Evolutionary conservation across 495 filamentous ascomycete genomes (phyloP), one percentile per base, ranked within the genome.

Genomic region (Xylaria grammica): DNA sequence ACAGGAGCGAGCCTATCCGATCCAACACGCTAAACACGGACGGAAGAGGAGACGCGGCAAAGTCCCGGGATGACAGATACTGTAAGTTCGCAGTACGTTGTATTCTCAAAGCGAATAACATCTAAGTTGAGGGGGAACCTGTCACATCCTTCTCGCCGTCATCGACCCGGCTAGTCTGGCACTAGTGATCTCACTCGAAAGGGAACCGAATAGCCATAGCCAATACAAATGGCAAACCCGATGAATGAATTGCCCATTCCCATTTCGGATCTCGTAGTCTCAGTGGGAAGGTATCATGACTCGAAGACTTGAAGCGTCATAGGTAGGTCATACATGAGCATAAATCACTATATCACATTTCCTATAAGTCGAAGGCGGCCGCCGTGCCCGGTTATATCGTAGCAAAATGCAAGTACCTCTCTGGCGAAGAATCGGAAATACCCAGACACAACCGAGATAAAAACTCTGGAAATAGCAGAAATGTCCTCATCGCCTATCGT

Each of bases 251-350:
- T 30, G 8, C 7, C 38, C 22, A 20, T 30, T 20, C 15, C 45
- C 13, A 36, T 58, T 30, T 13, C 38, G 34, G 34, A 59, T 48
- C 27, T 34, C 5, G 26, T 36, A 7, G 10, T 7, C 1, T 32
- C n/a, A 5, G 15, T 22, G 19, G 8, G 42, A 59, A 9, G 19
- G 29, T 4, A 10, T 11, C 17, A 40, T 59, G 27, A 17, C 26
- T 27, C 42, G n/a, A 48, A 48, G 27, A 48, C 29, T 27, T 19
- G 27, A n/a, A n/a, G 56, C 56, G 56, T 59, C 56, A 59, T 59
- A 48, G 27, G 9, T 59, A 59, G 56, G 40, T 59, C 56, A 59
- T 59, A 34, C 26, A 5, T 6, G 13, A 9, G n/a, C 30, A 22
- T 11, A n/a, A n/a, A n/a, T n/a, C n/a, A n/a, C n/a, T n/a, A n/a